Evolutionary conservation across 2,329 filamentous ascomycete species (phyloP), one percentile per base, ranked within the genome.

Genomic region (Malbranchea zuffiana): DNA sequence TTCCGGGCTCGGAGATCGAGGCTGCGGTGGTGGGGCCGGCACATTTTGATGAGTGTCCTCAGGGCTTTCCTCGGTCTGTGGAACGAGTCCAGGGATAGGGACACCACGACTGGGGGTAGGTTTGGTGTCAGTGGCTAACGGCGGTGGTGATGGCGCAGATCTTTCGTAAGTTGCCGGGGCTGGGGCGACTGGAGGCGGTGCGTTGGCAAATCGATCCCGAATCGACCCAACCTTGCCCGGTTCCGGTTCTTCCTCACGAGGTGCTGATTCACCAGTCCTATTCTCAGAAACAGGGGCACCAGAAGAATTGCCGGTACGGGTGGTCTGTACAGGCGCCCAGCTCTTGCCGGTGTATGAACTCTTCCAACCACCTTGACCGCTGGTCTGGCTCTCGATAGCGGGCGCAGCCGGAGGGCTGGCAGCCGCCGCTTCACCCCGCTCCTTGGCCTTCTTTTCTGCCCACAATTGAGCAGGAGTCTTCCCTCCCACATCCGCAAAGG

Each of bases 391-490:
- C 34, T 67, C 57, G 20, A 85, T 63, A 1, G 77, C 62, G 16
- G 66, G 55, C 35, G 62, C 42, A 31, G 59, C 53, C 28, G 71
- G 54, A 13, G 66, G 57, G 34, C 68, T 59, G 18, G 66, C 62
- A 33, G 71, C 64, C 34, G 56, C 65, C 26, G 65, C 66, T 30
- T 73, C 78, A 35, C 72, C 76, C 40, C 79, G 72, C 57, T 90
- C 78, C 43, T 78, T 79, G 24, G 83, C 88, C 67, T 96, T 96
- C 67, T 87, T 93, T 67, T 98, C 90, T 0, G 88, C 88, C 90
- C 90, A 98, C 23, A 94, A 65, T 60, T 98, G 90, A 19, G 90
- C 87, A 5, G 90, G 90, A 4, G 90, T 96, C 68, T 96, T 98
- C 44, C 90, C 90, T 45, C 82, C 87, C 58, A 92, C 70, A 48